Base-by-base conservation (phyloP, 2,329 filamentous ascomycete genomes). In the Penicillium occitanis region DNA sequence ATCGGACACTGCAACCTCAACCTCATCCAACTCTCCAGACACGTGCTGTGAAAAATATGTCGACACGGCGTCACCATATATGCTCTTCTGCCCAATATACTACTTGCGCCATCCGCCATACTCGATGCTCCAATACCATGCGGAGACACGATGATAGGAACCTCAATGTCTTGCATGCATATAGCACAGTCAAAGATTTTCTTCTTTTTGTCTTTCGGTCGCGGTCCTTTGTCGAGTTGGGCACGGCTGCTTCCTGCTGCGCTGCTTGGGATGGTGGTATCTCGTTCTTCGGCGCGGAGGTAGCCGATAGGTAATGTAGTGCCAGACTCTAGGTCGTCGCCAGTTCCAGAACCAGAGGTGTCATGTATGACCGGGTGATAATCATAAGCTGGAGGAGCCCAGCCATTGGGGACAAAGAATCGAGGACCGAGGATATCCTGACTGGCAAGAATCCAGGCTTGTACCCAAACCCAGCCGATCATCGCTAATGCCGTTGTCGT, bases 1-100 rank as follows among this genome's bases (percentile, higher is more conserved):
- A 97, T 97, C 0, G 95, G 95, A 80, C 95, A 99, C 80, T 97
- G 92, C 73, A 99, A 79, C 66, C 94, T 83, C 76, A 96, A 93
- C 75, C 91, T 86, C 91, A 99, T 95, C 95, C 95, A 98, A 46
- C 92, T 93, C 80, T 98, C 94, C 71, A 99, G 81, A 78, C 95
- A 99, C 37, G 85, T 83, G 65, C 89, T 95, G 76, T 99, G 95
- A 76, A 99, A 99, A 59, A 98, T 93, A 80, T 99, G 95, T 64
- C 93, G 84, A 78, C 95, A 99, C 58, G 95, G 95, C 66, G 95
- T 99, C 25, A 98, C 92, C 95, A 99, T 99, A 79, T 98, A 98
- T 71, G 87, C 84, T 60, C 93, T 86, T 68, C 94, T 84, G 37
- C 91, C 91, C 70, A 98, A 83, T 64, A 97, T 86, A 35, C 89